These are phyloP conservation scores for Xylaria sp. DNA, from an alignment of 495 filamentous ascomycete species.

Conservation along the genomic window DNA sequence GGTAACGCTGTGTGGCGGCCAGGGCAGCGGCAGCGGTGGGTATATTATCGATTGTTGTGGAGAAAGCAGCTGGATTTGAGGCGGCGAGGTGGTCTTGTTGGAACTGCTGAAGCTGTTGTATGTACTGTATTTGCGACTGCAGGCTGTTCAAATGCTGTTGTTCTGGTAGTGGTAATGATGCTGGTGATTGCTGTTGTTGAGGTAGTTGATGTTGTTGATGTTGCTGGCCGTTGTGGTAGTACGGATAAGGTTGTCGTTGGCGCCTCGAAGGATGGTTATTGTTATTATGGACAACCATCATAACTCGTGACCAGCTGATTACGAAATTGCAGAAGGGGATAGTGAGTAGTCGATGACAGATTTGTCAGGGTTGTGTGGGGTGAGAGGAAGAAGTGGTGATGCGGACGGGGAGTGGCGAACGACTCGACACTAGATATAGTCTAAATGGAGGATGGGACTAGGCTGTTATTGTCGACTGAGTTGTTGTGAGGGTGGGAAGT, in stretches of 20 bases:
- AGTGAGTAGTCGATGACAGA: conserved; percentile 29
- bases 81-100: conserved; percentile 15
- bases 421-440: conserved; percentile 24
- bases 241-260: conserved; percentile 24
- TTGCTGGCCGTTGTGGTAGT: conserved; percentile 25
- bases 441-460: conserved; percentile 11
- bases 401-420: conserved; percentile 24
- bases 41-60: conserved; percentile 51
- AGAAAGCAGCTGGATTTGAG: conserved; percentile 27
- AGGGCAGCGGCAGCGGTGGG: conserved; percentile 43
- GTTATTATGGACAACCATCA: conserved; percentile 29
- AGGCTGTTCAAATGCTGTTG: conserved; percentile 4
- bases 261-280: conserved; percentile 31
- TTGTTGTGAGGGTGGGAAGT: conserved; percentile 3
- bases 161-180: background rate
- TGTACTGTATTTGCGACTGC: conserved; percentile 28
- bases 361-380: conserved; percentile 29
- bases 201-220: conserved; percentile 23
- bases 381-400: conserved; percentile 12
- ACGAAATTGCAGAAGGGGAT: conserved; percentile 22
- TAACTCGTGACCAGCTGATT: conserved; percentile 29
- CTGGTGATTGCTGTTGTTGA: conserved; percentile 11
- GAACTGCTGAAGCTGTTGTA: conserved; percentile 29
- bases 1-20: conserved; percentile 36
- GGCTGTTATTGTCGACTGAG: background rate